Evolutionary conservation across 192 early-diverging fungal species (phyloP).

Genomic region (Ambispora gerdemannii): DNA sequence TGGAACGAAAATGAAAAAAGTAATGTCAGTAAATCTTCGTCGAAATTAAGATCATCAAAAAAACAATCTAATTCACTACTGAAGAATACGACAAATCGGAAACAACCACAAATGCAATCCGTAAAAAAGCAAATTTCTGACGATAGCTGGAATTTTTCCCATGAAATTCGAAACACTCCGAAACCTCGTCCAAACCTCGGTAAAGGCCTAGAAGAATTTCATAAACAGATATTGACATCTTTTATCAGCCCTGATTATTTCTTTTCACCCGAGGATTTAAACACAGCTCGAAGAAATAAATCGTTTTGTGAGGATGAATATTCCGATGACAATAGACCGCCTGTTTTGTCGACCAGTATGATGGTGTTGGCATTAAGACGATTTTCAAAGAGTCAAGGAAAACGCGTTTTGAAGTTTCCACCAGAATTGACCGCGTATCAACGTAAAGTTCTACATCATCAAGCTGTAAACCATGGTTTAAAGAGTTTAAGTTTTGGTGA

Average conservation of each 20-base stretch:
- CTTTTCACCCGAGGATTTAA: neutral
- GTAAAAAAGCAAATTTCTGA: neutral
- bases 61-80: neutral
- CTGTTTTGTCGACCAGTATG: neutral
- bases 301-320: neutral
- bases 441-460: constrained; percentile 23
- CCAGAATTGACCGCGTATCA: constrained; percentile 21
- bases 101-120: neutral
- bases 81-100: neutral
- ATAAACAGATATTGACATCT: constrained; percentile 9
- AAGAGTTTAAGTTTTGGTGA: constrained; percentile 30
- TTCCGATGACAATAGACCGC: neutral
- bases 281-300: neutral
- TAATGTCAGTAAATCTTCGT: neutral
- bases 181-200: constrained; percentile 18
- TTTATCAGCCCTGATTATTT: constrained; percentile 17
- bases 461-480: constrained; percentile 20
- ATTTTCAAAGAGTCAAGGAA: constrained; percentile 19
- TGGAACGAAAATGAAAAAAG: neutral
- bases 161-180: constrained; percentile 23
- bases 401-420: constrained; percentile 27
- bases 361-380: constrained; percentile 19
- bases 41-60: neutral
- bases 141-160: constrained; percentile 10
- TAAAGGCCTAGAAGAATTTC: constrained; percentile 28